phyloP scores from a whole-genome alignment of 345 rosid species.

The Lepidium aucheri region DNA sequence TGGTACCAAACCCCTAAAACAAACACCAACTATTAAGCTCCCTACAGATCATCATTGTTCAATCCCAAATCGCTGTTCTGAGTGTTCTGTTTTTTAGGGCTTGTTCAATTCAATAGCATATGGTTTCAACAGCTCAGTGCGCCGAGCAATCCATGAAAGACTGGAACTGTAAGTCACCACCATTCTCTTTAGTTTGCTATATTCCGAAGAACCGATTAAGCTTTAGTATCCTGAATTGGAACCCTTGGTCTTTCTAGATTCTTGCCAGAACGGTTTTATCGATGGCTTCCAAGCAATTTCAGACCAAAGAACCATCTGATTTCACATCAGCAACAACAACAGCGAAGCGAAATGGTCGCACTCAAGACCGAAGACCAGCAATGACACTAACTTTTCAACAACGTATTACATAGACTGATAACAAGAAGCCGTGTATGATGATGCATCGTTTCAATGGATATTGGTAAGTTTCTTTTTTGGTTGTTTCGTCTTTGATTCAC shows the following conservation, averaged over 20 bases:
- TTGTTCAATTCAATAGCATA: slow-evolving; percentile 94
- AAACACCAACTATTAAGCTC: slow-evolving; percentile 1
- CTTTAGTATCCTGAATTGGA: background rate
- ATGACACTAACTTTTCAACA: slow-evolving; percentile 25
- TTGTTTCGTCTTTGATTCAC: background rate
- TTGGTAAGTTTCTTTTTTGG: background rate
- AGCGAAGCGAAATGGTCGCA: slow-evolving; percentile 65
- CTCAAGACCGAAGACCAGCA: slow-evolving; percentile 58
- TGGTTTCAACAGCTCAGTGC: slow-evolving; percentile 86
- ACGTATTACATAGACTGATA: background rate
- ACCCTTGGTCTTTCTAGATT: slow-evolving; percentile 34
- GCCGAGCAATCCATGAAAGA: slow-evolving; percentile 78
- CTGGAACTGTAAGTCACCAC: slow-evolving; percentile 60
- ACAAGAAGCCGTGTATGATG: background rate
- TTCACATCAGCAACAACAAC: slow-evolving; percentile 32
- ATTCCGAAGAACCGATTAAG: background rate
- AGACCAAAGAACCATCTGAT: slow-evolving; percentile 35
- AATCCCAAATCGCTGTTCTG: background rate
- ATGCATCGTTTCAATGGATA: background rate
- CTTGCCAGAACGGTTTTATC: slow-evolving; percentile 63
- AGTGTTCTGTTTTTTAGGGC: slow-evolving; percentile 41
- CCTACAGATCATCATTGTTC: background rate
- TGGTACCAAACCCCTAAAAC: slow-evolving; percentile 43
- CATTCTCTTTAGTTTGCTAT: background rate
- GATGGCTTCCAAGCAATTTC: slow-evolving; percentile 49